Evolutionary conservation across 805 yeast species (phyloP).

Genomic region (Ogataea saltuana): DNA sequence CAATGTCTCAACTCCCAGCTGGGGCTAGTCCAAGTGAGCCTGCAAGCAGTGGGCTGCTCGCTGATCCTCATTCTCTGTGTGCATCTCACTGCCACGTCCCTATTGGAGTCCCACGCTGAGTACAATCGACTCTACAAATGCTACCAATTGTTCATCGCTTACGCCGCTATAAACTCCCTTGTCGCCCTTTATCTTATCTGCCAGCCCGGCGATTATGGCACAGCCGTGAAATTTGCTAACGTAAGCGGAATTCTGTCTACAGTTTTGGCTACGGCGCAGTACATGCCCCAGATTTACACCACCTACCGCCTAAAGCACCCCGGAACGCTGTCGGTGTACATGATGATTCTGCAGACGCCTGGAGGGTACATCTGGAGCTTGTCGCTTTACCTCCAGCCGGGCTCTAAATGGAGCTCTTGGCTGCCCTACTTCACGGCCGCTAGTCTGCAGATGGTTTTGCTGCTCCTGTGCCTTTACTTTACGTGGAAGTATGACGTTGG

Average conservation of each 20-base stretch:
- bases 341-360: conserved; percentile 88
- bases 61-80: conserved; percentile 58
- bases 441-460: conserved; percentile 57
- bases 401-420: conserved; percentile 87
- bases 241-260: conserved; percentile 67
- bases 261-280: conserved; percentile 63
- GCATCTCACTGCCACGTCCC: conserved; percentile 44
- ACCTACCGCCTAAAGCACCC: conserved; percentile 71
- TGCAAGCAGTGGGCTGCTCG: conserved; percentile 61
- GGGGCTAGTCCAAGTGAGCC: conserved; percentile 64
- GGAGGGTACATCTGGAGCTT: conserved; percentile 83
- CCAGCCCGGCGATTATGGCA: conserved; percentile 15
- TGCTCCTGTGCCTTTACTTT: conserved; percentile 62
- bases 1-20: conserved; percentile 68
- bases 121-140: conserved; percentile 42
- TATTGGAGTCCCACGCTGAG: conserved; percentile 48
- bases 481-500: conserved; percentile 26
- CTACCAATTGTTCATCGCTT: conserved; percentile 43
- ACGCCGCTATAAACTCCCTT: conserved; percentile 36
- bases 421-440: conserved; percentile 77
- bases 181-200: conserved; percentile 37
- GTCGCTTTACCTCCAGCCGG: conserved; percentile 69
- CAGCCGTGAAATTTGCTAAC: conserved; percentile 48
- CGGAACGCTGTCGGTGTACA: conserved; percentile 74
- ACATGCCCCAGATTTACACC: conserved; percentile 75